Conservation (phyloP, 805 yeast genomes). For the Wickerhamomyces queroliae region DNA sequence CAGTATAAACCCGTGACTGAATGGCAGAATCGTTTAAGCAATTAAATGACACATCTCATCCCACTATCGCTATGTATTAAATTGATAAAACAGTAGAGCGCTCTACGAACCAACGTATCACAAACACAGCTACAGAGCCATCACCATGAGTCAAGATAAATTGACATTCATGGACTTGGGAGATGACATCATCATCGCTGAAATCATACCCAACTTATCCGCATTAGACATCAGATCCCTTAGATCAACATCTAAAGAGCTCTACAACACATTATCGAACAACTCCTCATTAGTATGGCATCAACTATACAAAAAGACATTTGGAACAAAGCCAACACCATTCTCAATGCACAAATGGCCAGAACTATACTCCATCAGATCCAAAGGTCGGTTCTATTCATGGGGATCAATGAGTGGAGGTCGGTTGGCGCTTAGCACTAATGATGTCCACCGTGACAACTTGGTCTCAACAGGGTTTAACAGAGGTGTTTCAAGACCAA, state of each 20-base stretch:
- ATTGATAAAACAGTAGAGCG: too few relatives aligned
- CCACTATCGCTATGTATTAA: too few relatives aligned
- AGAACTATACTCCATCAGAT: conserved; percentile 35
- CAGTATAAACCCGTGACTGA: too few relatives aligned
- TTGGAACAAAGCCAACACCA: conserved; percentile 39
- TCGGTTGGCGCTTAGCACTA: conserved; percentile 38
- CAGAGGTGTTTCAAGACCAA: conserved; percentile 32
- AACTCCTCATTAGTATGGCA: conserved; percentile 40
- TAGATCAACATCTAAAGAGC: conserved; percentile 31
- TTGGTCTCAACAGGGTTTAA: conserved; percentile 15
- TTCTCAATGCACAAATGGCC: conserved; percentile 42
- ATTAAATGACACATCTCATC: too few relatives aligned
- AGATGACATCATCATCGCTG: conserved; percentile 31
- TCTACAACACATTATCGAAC: conserved; percentile 29
- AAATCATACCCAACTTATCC: conserved; percentile 23
- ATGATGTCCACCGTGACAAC: conserved; percentile 22
- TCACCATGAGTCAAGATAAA: too few relatives aligned
- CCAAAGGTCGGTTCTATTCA: conserved; percentile 35
- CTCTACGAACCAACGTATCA: too few relatives aligned
- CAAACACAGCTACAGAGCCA: too few relatives aligned
- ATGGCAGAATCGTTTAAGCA: too few relatives aligned
- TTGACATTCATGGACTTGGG: neutral
- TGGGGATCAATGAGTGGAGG: conserved; percentile 45
- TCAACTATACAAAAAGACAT: conserved; percentile 36
- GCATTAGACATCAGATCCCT: conserved; percentile 34